Evolutionary conservation across 345 rosid genomes (phyloP).

Genomic region (Camelina laxa): DNA sequence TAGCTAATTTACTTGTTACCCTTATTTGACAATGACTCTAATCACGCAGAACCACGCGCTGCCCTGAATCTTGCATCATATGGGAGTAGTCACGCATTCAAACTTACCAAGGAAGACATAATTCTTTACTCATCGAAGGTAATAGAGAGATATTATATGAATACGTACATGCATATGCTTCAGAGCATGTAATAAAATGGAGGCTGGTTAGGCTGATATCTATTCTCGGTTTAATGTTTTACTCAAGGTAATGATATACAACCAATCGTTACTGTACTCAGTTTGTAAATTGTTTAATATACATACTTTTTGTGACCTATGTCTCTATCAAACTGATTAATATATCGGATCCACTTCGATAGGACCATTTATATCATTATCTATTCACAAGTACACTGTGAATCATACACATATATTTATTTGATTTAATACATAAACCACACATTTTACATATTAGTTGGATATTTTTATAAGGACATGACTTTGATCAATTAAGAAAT

Average conservation of each 20-base stretch:
- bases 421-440: conserved; percentile 7
- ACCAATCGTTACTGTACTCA: no score
- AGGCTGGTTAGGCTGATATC: conserved; percentile 18
- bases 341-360: conserved; percentile 11
- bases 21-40: conserved; percentile 45
- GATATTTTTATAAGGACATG: conserved; percentile 20
- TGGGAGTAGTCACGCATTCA: conserved; percentile 89
- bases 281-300: no score
- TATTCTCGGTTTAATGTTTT: conserved; percentile 3
- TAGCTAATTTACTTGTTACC: conserved; percentile 33
- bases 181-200: conserved; percentile 5
- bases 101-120: conserved; percentile 81
- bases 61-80: conserved; percentile 97
- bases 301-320: background rate
- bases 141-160: conserved; percentile 19
- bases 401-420: conserved; percentile 22
- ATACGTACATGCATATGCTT: conserved; percentile 4
- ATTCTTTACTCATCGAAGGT: conserved; percentile 97
- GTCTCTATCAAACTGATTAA: conserved; percentile 16
- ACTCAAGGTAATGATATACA: conserved; percentile 62
- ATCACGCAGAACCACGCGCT: conserved; percentile 99
- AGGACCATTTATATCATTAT: conserved; percentile 17
- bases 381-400: conserved; percentile 17
- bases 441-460: conserved; percentile 28
- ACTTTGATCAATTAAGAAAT: conserved; percentile 5